Base-by-base conservation (phyloP, 129 eudicot species). In the Flaveria brownii region DNA sequence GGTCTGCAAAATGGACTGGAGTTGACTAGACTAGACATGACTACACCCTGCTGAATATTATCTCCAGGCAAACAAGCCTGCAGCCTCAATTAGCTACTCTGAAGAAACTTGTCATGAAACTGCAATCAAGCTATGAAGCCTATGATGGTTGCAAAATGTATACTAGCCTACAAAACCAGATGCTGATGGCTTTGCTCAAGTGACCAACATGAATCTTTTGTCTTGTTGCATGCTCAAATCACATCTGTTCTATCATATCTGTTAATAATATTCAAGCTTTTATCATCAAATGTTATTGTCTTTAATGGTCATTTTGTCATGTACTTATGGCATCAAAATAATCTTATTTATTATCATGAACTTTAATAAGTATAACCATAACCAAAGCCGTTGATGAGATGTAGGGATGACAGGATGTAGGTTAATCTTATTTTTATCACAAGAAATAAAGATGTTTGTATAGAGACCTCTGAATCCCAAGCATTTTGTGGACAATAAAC, bases 151-250 rank as follows among this genome's bases (percentile, higher is more conserved):
- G 75, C 76, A 33, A 56, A 78, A 71, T 50, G 22, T n/a, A 65
- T 65, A 51, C 74, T 80, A 68, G 70, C 79, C 79, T 73, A 80
- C 83, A 65, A 63, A 72, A 43, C 57, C 74, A 80, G 79, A 79
- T 79, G 59, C 61, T 73, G 23, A 50, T 72, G 74, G 50, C 60
- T 63, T 63, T 70, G n/a, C 71, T 78, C 62, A 78, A 78, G 23
- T 78, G 70, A 70, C 70, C 36, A 77, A 26, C 26, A 80, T 28
- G 84, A 74, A 79, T 67, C 15, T 55, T 74, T 80, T 80, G 84
- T 80, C 75, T 15, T 56, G n/a, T 80, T 80, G 75, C 70, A 69
- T 74, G 79, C 57, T 67, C 62, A 80, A 41, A 74, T 73, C 67
- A 20, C 72, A 42, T 59, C 61, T 36, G 17, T 78, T 11, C 54